A percentile compares a stretch with the other conserved stretches of the same genome.
phyloP scores from a whole-genome alignment of 345 rosid species.

The Zanthoxylum bungeanum region DNA sequence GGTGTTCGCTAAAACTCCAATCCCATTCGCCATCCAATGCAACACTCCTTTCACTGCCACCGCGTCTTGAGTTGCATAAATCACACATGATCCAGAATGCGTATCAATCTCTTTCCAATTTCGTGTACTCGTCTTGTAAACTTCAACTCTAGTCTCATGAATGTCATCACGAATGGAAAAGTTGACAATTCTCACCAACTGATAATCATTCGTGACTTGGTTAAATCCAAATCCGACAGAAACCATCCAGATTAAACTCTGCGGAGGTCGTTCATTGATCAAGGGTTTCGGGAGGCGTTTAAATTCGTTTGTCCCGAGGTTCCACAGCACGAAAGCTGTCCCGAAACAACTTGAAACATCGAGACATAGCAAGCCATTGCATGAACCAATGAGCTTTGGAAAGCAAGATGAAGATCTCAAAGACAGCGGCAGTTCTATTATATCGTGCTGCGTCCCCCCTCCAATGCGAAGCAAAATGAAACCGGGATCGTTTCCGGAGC shows the following conservation, averaged over 20 bases:
- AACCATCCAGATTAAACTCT: slow-evolving; percentile 24
- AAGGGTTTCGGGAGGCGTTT: slow-evolving; percentile 19
- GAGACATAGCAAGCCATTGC: slow-evolving; percentile 36
- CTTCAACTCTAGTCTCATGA: slow-evolving; percentile 18
- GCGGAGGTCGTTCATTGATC: not conserved
- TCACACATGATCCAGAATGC: not conserved
- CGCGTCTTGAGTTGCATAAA: not conserved
- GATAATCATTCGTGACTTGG: slow-evolving; percentile 13
- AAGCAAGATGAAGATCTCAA: slow-evolving; percentile 2
- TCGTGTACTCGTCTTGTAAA: slow-evolving; percentile 21
- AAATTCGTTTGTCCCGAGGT: slow-evolving; percentile 14
- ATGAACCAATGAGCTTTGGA: slow-evolving; percentile 38
- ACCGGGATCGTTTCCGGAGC: not conserved
- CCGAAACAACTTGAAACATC: slow-evolving; percentile 28
- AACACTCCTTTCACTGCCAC: slow-evolving; percentile 9
- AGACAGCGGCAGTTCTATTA: not conserved
- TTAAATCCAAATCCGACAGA: slow-evolving; percentile 32
- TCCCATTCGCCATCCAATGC: slow-evolving; percentile 22
- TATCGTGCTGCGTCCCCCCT: not conserved
- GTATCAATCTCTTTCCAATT: slow-evolving; percentile 25
- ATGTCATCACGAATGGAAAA: not conserved
- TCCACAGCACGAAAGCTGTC: slow-evolving; percentile 32
- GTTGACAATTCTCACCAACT: slow-evolving; percentile 27
- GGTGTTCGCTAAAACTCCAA: not conserved
- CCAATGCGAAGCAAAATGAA: not conserved